Percentiles rank a stretch among this genome's conserved stretches.
phyloP scores from a whole-genome alignment of 345 rosid genomes.

The Crucihimalaya himalaica region DNA sequence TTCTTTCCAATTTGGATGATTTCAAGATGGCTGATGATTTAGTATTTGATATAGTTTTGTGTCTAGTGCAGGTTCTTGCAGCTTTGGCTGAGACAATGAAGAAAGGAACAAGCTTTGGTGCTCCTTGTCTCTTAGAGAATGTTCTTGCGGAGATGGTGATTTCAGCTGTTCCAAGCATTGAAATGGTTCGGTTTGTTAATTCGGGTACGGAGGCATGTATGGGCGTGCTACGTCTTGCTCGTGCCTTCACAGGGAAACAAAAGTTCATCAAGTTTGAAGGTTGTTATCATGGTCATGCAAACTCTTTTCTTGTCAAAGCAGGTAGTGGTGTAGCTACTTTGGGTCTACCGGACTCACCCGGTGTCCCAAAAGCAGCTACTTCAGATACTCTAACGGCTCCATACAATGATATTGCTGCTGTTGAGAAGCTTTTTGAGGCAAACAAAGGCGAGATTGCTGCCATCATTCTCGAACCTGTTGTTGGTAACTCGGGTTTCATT shows the following conservation, averaged over 20 bases:
- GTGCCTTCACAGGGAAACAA: constrained; percentile 68
- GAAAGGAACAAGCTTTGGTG: constrained; percentile 98
- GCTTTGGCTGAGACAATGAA: constrained; percentile 90
- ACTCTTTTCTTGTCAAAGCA: constrained; percentile 87
- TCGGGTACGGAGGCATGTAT: constrained; percentile 96
- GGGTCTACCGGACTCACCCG: constrained; percentile 86
- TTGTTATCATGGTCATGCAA: constrained; percentile 95
- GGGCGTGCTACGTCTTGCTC: constrained; percentile 87
- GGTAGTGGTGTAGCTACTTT: constrained; percentile 94
- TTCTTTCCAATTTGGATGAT: not conserved
- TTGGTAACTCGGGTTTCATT: constrained; percentile 80
- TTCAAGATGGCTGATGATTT: not conserved
- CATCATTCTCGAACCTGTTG: constrained; percentile 77
- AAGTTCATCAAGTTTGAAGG: constrained; percentile 83
- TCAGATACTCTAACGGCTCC: constrained; percentile 71
- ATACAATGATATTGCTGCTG: constrained; percentile 59
- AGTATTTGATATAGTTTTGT: constrained; percentile 11
- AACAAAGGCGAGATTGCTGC: constrained; percentile 71
- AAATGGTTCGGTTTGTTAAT: constrained; percentile 92
- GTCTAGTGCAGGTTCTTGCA: constrained; percentile 72
- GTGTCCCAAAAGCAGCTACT: constrained; percentile 80
- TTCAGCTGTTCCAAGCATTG: constrained; percentile 86
- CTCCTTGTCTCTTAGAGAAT: constrained; percentile 94
- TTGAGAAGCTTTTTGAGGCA: constrained; percentile 51
- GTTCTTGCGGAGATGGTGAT: constrained; percentile 82